phyloP scores from a whole-genome alignment of 176 grass and related monocot genomes.

The sorghum (Sorghum bicolor) region Sorghum_bicolor_NCBIv3 NC_012873.2:5119501-5120000 shows the following conservation, averaged over 20 bases:
- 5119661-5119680: too few relatives aligned
- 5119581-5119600: too few relatives aligned
- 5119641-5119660: too few relatives aligned
- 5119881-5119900: slow-evolving; percentile 6
- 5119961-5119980: slow-evolving; percentile 49
- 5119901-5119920: not conserved
- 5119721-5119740: not conserved
- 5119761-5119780: slow-evolving; percentile 22
- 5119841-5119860: not conserved
- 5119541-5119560: too few relatives aligned
- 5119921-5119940: not conserved
- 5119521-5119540: too few relatives aligned
- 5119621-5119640: too few relatives aligned
- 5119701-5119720: not conserved
- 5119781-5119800: slow-evolving; percentile 19
- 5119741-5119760: not conserved
- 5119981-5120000: slow-evolving; percentile 77
- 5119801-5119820: slow-evolving; percentile 11
- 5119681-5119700: too few relatives aligned
- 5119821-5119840: not conserved
- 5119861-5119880: not conserved
- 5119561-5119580: too few relatives aligned
- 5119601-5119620: too few relatives aligned
- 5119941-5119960: not conserved
- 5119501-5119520: too few relatives aligned